phyloP scores from a whole-genome alignment of 306 rosid genomes.

The Macrotyloma uniflorum region DNA sequence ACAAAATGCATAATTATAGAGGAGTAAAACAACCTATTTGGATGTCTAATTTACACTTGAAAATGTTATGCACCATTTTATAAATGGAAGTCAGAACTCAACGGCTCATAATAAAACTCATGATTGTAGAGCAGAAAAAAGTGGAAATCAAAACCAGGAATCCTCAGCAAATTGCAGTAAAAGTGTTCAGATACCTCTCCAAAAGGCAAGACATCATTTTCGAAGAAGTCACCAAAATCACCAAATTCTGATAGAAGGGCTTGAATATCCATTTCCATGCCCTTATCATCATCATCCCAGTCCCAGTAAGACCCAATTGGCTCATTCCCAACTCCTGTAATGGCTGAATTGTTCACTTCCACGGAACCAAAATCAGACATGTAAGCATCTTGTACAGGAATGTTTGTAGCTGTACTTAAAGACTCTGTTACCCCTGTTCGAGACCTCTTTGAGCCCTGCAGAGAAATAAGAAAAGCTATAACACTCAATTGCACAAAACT shows the following conservation, averaged over 20 bases:
- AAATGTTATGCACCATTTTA: slow-evolving; percentile 2
- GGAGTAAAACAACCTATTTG: slow-evolving; percentile 27
- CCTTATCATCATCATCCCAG: slow-evolving; percentile 90
- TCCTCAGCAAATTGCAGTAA: not conserved
- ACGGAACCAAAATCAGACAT: slow-evolving; percentile 82
- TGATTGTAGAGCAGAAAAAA: slow-evolving; percentile 7
- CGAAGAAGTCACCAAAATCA: slow-evolving; percentile 95
- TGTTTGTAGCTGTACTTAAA: slow-evolving; percentile 62
- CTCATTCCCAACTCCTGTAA: slow-evolving; percentile 69
- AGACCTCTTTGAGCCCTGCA: slow-evolving; percentile 83
- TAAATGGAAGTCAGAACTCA: slow-evolving; percentile 20
- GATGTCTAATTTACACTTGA: slow-evolving; percentile 13
- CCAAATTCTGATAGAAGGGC: slow-evolving; percentile 93
- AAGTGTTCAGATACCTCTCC: slow-evolving; percentile 79
- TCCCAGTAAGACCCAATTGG: slow-evolving; percentile 85
- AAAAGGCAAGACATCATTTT: slow-evolving; percentile 79
- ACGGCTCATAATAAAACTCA: not conserved
- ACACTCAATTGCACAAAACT: slow-evolving; percentile 28
- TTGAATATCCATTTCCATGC: slow-evolving; percentile 74
- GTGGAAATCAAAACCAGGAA: slow-evolving; percentile 30
- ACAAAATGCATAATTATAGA: slow-evolving; percentile 8
- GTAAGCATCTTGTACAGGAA: slow-evolving; percentile 67
- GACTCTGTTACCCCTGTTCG: slow-evolving; percentile 72
- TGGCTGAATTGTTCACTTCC: slow-evolving; percentile 71
- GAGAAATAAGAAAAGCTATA: slow-evolving; percentile 19